Percentiles rank a stretch among this genome's conserved stretches.
Conservation (phyloP, 306 rosid genomes). For the Cucurbita moschata region DNA sequence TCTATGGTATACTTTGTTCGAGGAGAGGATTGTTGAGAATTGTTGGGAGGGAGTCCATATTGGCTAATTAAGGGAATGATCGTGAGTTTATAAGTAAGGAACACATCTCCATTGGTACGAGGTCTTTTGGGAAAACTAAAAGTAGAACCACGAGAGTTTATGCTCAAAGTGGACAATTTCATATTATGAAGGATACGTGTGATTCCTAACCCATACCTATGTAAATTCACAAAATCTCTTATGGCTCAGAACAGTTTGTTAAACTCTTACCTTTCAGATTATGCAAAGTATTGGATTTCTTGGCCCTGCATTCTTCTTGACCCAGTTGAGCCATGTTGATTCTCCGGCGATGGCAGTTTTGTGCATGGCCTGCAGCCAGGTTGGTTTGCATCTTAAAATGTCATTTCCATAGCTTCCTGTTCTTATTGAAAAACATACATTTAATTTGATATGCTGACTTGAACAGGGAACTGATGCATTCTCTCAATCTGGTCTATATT, state of each 20-base stretch:
- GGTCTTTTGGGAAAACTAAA: no score
- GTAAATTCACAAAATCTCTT: no score
- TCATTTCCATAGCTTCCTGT: neutral
- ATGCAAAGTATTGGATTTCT: slow-evolving; percentile 98
- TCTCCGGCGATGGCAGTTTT: slow-evolving; percentile 89
- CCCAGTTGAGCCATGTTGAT: slow-evolving; percentile 80
- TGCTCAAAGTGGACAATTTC: no score
- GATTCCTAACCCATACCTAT: no score
- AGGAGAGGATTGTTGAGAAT: no score
- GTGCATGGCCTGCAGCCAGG: slow-evolving; percentile 99
- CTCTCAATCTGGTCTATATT: slow-evolving; percentile 93
- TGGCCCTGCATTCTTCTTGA: slow-evolving; percentile 97
- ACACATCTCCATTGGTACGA: no score
- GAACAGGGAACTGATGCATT: slow-evolving; percentile 91
- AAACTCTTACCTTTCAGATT: slow-evolving; percentile 35
- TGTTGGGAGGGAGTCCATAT: no score
- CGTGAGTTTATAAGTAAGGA: no score
- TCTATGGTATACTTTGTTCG: no score
- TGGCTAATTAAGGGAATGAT: no score
- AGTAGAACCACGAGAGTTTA: no score
- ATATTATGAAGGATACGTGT: no score
- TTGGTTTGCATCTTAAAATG: slow-evolving; percentile 15
- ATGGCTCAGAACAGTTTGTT: neutral
- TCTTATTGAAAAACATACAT: neutral
- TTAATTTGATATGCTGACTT: neutral